Conservation (phyloP, 305 asterid genomes). For the Fraxinus greggii region DNA sequence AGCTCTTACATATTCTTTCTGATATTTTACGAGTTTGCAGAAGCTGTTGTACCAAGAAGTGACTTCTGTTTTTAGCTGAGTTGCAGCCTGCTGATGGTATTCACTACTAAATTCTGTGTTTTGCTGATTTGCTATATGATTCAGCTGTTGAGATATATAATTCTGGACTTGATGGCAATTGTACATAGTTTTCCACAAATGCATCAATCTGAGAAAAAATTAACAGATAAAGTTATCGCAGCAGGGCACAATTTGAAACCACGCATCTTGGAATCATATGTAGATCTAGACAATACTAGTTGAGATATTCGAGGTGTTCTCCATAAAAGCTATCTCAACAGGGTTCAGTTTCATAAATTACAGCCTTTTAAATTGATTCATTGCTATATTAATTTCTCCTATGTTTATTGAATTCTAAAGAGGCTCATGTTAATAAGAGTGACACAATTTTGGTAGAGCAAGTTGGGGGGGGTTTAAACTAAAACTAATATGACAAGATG, state of each 20-base stretch:
- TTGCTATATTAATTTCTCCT: background rate
- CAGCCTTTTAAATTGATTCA: background rate
- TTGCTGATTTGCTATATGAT: slow-evolving; percentile 48
- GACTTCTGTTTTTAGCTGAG: slow-evolving; percentile 75
- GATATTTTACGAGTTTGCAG: slow-evolving; percentile 58
- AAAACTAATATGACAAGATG: background rate
- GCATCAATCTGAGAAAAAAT: slow-evolving; percentile 46
- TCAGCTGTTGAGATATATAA: slow-evolving; percentile 62
- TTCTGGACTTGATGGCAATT: slow-evolving; percentile 66
- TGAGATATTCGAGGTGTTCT: background rate
- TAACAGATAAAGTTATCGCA: slow-evolving; percentile 18
- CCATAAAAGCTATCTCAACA: background rate
- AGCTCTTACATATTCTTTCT: slow-evolving; percentile 55
- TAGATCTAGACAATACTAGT: background rate
- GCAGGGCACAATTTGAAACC: background rate
- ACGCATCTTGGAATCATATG: background rate
- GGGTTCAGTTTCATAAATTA: background rate
- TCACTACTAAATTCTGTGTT: slow-evolving; percentile 55
- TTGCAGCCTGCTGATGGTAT: slow-evolving; percentile 65
- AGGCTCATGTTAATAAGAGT: background rate
- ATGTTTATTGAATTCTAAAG: background rate
- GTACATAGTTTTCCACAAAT: slow-evolving; percentile 73
- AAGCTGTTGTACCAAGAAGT: slow-evolving; percentile 65
- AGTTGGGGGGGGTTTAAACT: background rate
- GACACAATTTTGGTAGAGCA: background rate